Percentiles rank a stretch among this genome's conserved stretches.
These are phyloP conservation scores for Plantago major DNA, from an alignment of 257 asterid species.

Conservation along the genomic window DNA sequence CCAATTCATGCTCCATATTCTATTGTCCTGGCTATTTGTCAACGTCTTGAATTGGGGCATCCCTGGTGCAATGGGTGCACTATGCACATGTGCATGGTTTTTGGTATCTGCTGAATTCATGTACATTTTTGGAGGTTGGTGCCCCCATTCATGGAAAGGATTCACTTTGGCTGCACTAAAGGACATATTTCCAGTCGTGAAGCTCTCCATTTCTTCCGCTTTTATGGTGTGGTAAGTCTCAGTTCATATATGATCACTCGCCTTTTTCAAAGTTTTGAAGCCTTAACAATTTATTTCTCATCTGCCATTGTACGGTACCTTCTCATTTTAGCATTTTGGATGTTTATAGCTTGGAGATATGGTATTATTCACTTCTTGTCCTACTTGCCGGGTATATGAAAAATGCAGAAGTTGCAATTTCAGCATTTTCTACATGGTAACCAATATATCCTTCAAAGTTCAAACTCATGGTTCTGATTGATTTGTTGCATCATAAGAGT, in stretches of 20 bases:
- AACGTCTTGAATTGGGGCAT: background rate
- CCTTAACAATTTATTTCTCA: too few relatives aligned
- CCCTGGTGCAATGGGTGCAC: conserved; percentile 7
- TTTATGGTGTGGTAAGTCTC: background rate
- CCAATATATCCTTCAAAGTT: background rate
- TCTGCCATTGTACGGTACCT: too few relatives aligned
- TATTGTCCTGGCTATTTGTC: background rate
- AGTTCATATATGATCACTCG: background rate
- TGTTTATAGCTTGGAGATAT: conserved; percentile 3
- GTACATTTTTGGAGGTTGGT: conserved; percentile 7
- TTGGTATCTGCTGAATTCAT: background rate
- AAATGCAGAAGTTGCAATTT: conserved; percentile 9
- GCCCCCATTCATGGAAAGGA: conserved; percentile 2
- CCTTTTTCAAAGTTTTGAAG: background rate
- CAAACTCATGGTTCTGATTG: too few relatives aligned
- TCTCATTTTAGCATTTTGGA: too few relatives aligned
- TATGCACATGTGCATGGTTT: background rate
- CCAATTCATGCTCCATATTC: conserved; percentile 1
- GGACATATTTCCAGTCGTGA: background rate
- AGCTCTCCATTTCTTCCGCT: conserved; percentile 1
- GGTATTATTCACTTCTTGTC: conserved; percentile 13
- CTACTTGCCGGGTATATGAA: conserved; percentile 7
- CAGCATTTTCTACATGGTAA: conserved; percentile 13
- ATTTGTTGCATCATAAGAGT: background rate
- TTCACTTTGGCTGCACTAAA: conserved; percentile 5